Conservation (phyloP, 2,329 filamentous ascomycete genomes). For the Basipetospora sp. region DNA sequence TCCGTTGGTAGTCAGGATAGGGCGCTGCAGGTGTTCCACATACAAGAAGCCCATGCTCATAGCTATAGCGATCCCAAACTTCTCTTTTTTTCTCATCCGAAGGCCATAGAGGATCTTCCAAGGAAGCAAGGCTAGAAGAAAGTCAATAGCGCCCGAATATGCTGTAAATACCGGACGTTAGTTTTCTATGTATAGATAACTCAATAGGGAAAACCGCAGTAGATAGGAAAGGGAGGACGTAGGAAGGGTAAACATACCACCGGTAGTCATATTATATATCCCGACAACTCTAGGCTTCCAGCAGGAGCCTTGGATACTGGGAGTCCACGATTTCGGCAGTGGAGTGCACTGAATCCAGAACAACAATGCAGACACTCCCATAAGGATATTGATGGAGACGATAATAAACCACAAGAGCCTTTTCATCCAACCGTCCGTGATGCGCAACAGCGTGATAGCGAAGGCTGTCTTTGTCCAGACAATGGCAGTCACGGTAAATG, state of each 20-base stretch:
- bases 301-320: too few species aligned
- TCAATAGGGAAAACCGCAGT: too few species aligned
- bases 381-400: conserved; percentile 14
- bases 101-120: conserved; percentile 26
- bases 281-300: too few species aligned
- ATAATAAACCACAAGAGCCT: conserved; percentile 18
- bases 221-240: too few species aligned
- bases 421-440: conserved; percentile 13
- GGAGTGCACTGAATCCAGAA: conserved; percentile 5
- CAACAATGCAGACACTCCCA: conserved; percentile 2
- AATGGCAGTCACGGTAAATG: too few species aligned
- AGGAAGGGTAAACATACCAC: too few species aligned
- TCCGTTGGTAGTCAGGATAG: not conserved
- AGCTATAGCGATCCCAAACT: conserved; percentile 24
- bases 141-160: too few species aligned
- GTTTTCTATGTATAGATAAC: too few species aligned
- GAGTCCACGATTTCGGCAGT: conserved; percentile 1
- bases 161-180: too few species aligned
- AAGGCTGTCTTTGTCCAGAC: conserved; percentile 24
- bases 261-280: too few species aligned
- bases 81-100: conserved; percentile 25
- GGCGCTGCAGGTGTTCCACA: conserved; percentile 5
- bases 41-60: conserved; percentile 31
- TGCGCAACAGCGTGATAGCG: conserved; percentile 21
- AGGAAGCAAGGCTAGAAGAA: conserved; percentile 24